Percentiles rank a stretch among this genome's conserved stretches.
Evolutionary conservation across 208 protist species (phyloP).

Genomic region (Leishmania braziliensis): DNA sequence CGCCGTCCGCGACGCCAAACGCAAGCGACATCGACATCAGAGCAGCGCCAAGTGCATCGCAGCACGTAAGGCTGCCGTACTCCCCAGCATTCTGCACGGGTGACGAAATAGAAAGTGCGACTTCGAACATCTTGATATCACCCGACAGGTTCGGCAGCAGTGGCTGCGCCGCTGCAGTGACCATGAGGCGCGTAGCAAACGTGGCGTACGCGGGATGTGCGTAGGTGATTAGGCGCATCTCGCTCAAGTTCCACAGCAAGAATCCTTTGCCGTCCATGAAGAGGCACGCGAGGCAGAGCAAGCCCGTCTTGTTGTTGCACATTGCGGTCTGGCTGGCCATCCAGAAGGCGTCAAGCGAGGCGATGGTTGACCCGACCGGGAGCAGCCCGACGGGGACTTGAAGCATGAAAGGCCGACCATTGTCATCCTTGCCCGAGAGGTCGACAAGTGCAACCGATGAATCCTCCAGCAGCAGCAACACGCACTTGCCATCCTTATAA

Average conservation of each 20-base stretch:
- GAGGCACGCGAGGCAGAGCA: conserved; percentile 58
- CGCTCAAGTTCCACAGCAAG: conserved; percentile 72
- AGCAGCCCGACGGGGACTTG: conserved; percentile 58
- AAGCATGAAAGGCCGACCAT: conserved; percentile 52
- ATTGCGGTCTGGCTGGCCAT: conserved; percentile 28
- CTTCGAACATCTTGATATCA: conserved; percentile 52
- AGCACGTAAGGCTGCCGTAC: conserved; percentile 49
- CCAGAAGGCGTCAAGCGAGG: conserved; percentile 73
- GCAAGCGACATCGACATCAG: conserved; percentile 47
- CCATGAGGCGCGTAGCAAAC: conserved; percentile 41
- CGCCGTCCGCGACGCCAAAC: conserved; percentile 45
- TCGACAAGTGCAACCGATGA: conserved; percentile 67
- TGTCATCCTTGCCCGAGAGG: conserved; percentile 56
- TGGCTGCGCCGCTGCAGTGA: conserved; percentile 42
- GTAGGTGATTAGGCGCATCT: conserved; percentile 68
- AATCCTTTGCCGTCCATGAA: conserved; percentile 70
- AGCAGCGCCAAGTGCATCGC: conserved; percentile 45
- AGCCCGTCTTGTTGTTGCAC: conserved; percentile 17
- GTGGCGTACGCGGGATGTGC: conserved; percentile 39
- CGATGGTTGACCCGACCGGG: conserved; percentile 60
- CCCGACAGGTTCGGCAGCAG: conserved; percentile 60
- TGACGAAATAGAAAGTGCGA: conserved; percentile 25
- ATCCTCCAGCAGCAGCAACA: conserved; percentile 75
- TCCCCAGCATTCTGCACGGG: conserved; percentile 36
- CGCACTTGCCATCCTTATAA: conserved; percentile 62